These are phyloP conservation scores for Ophiocordyceps camponoti-floridani DNA, from an alignment of 2,329 filamentous ascomycete species.

Conservation along the genomic window DNA sequence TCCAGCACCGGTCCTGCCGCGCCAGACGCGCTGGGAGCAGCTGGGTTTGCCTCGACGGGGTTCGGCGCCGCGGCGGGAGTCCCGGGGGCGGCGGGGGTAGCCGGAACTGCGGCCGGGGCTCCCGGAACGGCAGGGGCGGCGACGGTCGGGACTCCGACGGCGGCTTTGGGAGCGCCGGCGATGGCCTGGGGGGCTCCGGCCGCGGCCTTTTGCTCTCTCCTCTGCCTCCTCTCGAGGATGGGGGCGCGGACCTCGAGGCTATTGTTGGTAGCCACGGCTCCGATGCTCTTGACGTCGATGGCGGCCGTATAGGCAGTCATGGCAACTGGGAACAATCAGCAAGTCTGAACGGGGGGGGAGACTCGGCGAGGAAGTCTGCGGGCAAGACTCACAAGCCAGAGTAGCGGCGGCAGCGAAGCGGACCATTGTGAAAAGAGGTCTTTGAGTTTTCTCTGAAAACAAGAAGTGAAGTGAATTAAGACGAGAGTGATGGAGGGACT, in stretches of 20 bases:
- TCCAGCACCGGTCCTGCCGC: too few relatives aligned
- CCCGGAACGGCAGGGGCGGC: too few relatives aligned
- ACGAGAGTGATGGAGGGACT: not conserved
- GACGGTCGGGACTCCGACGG: not conserved
- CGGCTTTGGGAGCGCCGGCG: too few relatives aligned
- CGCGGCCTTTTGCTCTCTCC: not conserved
- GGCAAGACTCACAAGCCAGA: not conserved
- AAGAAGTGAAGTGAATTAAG: not conserved
- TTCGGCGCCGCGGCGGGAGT: not conserved
- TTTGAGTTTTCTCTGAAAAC: not conserved
- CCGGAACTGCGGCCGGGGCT: not conserved
- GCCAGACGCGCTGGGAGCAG: not conserved
- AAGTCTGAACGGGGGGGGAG: not conserved
- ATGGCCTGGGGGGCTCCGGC: too few relatives aligned
- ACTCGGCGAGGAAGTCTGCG: not conserved
- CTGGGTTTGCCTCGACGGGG: not conserved
- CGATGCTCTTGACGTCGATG: not conserved
- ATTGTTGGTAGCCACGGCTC: not conserved
- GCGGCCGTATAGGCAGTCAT: not conserved
- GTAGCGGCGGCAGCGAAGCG: not conserved
- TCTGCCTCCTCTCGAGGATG: not conserved
- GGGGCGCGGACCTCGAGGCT: not conserved
- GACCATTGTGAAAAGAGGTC: not conserved
- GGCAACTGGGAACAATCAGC: not conserved
- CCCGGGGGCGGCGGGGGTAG: not conserved